Percentiles rank a stretch among this genome's conserved stretches.
These are phyloP conservation scores for Emydomyces testavorans DNA, from an alignment of 2,329 filamentous ascomycete genomes.

Conservation along the genomic window DNA sequence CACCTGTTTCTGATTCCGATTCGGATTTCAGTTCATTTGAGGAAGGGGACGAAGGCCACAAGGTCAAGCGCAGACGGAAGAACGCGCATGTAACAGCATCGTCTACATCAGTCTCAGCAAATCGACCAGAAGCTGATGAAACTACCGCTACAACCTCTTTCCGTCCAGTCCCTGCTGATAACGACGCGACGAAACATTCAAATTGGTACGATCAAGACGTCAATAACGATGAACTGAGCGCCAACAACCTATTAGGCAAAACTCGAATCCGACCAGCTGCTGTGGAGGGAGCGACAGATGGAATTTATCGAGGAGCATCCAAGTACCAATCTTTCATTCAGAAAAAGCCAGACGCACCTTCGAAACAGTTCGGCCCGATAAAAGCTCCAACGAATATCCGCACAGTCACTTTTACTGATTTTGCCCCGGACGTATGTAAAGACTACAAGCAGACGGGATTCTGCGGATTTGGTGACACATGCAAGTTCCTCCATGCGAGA, in stretches of 20 bases:
- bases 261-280: conserved; percentile 21
- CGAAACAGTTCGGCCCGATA: conserved; percentile 51
- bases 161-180: conserved; percentile 26
- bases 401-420: conserved; percentile 82
- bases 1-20: conserved; percentile 48
- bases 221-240: conserved; percentile 23
- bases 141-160: conserved; percentile 46
- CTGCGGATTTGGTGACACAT: conserved; percentile 63
- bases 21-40: conserved; percentile 62
- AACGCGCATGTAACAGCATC: conserved; percentile 57
- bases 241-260: conserved; percentile 37
- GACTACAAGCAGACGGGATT: conserved; percentile 74
- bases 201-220: conserved; percentile 75
- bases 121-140: conserved; percentile 41
- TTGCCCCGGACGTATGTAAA: conserved; percentile 86
- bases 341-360: conserved; percentile 69
- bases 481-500: conserved; percentile 55
- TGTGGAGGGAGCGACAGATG: conserved; percentile 38
- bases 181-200: conserved; percentile 78
- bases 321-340: conserved; percentile 64
- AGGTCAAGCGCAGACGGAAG: conserved; percentile 68
- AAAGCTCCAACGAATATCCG: conserved; percentile 80
- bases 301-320: conserved; percentile 65
- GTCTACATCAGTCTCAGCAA: conserved; percentile 31
- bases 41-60: conserved; percentile 56